Evolutionary conservation across 352 stramenopile genomes (phyloP).

Genomic region (Stephanocyclus meneghinianus): DNA sequence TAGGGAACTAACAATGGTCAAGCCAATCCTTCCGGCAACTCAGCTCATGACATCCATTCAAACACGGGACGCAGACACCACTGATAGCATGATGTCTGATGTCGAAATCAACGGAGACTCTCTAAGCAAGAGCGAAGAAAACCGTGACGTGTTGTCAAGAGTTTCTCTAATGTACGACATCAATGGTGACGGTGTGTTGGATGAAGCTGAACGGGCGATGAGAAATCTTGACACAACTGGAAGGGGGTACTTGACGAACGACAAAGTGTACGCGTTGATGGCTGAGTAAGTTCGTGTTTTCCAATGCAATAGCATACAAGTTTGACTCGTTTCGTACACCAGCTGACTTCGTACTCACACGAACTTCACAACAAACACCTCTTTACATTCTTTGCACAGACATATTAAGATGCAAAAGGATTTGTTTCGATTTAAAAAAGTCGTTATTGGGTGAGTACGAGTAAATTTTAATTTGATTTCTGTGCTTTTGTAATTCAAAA

Average conservation of each 20-base stretch:
- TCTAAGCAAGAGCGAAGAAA: background rate
- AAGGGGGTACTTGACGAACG: slow-evolving; percentile 21
- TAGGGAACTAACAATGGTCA: background rate
- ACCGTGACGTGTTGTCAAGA: background rate
- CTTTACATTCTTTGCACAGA: background rate
- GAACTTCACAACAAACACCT: too few relatives aligned
- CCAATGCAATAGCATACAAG: background rate
- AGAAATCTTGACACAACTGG: slow-evolving; percentile 9
- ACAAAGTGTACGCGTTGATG: slow-evolving; percentile 13
- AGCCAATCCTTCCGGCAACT: background rate
- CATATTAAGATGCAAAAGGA: slow-evolving; percentile 2
- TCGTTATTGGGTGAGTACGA: slow-evolving; percentile 1
- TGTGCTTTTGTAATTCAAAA: too few relatives aligned
- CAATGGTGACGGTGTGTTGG: slow-evolving; percentile 16
- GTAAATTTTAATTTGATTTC: too few relatives aligned
- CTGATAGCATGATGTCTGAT: background rate
- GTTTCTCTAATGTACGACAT: slow-evolving; percentile 23
- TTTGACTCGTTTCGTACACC: too few relatives aligned
- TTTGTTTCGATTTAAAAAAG: slow-evolving; percentile 6
- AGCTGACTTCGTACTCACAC: too few relatives aligned
- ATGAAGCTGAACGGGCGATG: slow-evolving; percentile 22
- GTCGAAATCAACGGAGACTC: slow-evolving; percentile 8
- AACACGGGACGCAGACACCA: background rate
- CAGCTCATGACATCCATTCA: background rate
- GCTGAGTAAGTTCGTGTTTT: slow-evolving; percentile 11